Percentiles rank a stretch among this genome's conserved stretches.
Conservation (phyloP, 306 rosid species). For the Begonia loranthoides region DNA sequence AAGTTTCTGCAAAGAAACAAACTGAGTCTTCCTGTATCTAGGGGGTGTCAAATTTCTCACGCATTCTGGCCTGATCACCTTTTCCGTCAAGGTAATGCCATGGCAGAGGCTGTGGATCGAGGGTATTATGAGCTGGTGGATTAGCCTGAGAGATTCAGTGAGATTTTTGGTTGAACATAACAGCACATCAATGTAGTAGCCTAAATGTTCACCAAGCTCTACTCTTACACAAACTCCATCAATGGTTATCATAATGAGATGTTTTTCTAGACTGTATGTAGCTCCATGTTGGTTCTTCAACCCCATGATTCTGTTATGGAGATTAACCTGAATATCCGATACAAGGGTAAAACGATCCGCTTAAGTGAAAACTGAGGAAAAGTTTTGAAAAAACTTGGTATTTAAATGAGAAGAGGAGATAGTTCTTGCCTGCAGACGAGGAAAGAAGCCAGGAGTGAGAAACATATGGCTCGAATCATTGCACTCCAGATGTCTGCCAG, state of each 20-base stretch:
- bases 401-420: conserved; percentile 7
- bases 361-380: conserved; percentile 4
- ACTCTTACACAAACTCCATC: conserved; percentile 79
- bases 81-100: conserved; percentile 68
- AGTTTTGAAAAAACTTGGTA: background rate
- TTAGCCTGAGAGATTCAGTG: conserved; percentile 66
- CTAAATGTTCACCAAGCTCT: conserved; percentile 80
- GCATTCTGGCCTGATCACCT: conserved; percentile 71
- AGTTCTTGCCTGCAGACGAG: conserved; percentile 67
- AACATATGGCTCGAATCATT: conserved; percentile 93
- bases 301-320: conserved; percentile 64
- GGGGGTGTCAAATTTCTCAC: conserved; percentile 67
- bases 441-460: conserved; percentile 87
- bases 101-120: conserved; percentile 71
- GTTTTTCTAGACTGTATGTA: conserved; percentile 79
- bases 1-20: conserved; percentile 50
- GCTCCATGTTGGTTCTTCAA: conserved; percentile 75
- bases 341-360: conserved; percentile 8
- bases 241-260: conserved; percentile 61
- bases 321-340: conserved; percentile 56
- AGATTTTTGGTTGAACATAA: conserved; percentile 82
- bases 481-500: conserved; percentile 83
- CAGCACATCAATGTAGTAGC: conserved; percentile 59
- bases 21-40: conserved; percentile 58
- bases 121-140: conserved; percentile 68